Evolutionary conservation across 176 grass and related monocot species (phyloP).

Genomic region (Hyparrhenia diplandra): DNA sequence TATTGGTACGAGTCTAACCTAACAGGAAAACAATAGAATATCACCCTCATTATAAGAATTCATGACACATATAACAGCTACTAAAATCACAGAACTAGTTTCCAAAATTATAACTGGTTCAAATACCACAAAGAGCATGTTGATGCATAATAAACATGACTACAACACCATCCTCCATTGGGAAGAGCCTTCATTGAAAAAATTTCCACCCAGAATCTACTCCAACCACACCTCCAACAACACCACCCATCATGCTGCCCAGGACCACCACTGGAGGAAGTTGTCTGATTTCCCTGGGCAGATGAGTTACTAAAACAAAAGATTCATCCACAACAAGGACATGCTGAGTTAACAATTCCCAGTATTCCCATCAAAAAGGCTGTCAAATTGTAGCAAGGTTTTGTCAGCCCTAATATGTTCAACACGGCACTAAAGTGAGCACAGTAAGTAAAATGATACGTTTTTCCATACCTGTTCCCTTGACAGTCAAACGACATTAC

Average conservation of each 20-base stretch:
- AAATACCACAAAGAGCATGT: slow-evolving; percentile 91
- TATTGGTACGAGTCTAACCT: slow-evolving; percentile 88
- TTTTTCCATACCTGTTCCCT: slow-evolving; percentile 60
- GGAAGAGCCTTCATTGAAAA: slow-evolving; percentile 94
- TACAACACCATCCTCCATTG: slow-evolving; percentile 81
- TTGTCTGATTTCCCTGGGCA: slow-evolving; percentile 54
- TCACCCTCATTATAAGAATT: slow-evolving; percentile 18
- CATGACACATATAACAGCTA: slow-evolving; percentile 13
- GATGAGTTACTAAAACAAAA: slow-evolving; percentile 55
- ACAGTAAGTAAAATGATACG: slow-evolving; percentile 4
- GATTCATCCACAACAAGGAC: slow-evolving; percentile 63
- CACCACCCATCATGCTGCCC: slow-evolving; percentile 98
- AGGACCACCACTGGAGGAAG: slow-evolving; percentile 60
- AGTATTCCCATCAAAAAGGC: slow-evolving; percentile 83
- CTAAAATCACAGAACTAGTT: slow-evolving; percentile 12
- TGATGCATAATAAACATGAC: slow-evolving; percentile 97
- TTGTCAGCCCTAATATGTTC: slow-evolving; percentile 33
- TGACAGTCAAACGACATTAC: slow-evolving; percentile 86
- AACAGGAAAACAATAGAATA: slow-evolving; percentile 29
- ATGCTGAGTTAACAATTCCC: slow-evolving; percentile 79
- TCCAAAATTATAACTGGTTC: slow-evolving; percentile 33
- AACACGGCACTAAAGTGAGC: neutral
- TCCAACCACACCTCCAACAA: slow-evolving; percentile 88
- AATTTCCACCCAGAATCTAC: slow-evolving; percentile 83
- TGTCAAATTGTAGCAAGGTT: slow-evolving; percentile 40